These are phyloP conservation scores for Arthrobotrys musiformis DNA, from an alignment of 2,329 filamentous ascomycete genomes.

Conservation along the genomic window DNA sequence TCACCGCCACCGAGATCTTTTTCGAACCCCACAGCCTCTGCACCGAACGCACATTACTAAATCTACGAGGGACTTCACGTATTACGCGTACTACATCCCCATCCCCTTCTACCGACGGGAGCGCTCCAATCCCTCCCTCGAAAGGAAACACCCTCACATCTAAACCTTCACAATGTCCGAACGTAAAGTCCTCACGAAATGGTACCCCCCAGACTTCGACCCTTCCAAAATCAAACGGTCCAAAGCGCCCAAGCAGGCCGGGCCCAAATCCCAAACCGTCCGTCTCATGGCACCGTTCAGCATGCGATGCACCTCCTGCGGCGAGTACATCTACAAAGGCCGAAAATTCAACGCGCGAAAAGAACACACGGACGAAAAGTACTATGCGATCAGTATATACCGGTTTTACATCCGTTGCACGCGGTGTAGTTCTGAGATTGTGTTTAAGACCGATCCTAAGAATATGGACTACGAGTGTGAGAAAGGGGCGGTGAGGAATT, in stretches of 20 bases:
- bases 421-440: conserved; percentile 84
- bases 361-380: conserved; percentile 89
- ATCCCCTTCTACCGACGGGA: not conserved
- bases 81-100: not conserved
- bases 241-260: conserved; percentile 74
- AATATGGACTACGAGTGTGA: conserved; percentile 89
- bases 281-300: conserved; percentile 89
- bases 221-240: conserved; percentile 79
- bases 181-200: conserved; percentile 79
- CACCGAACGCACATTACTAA: not conserved
- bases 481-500: conserved; percentile 87
- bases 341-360: conserved; percentile 96
- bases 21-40: not conserved
- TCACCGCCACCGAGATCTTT: not conserved
- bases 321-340: conserved; percentile 90
- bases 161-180: conserved; percentile 79
- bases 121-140: not conserved
- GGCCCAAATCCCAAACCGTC: conserved; percentile 84
- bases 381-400: conserved; percentile 86
- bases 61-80: too few relatives aligned
- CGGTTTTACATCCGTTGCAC: conserved; percentile 93
- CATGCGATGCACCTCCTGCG: conserved; percentile 76
- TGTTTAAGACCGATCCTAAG: conserved; percentile 93
- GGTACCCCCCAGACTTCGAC: conserved; percentile 83
- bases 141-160: conserved; percentile 56